phyloP scores from a whole-genome alignment of 179 eudicot species.

The Amaranthus tricolor region DNA sequence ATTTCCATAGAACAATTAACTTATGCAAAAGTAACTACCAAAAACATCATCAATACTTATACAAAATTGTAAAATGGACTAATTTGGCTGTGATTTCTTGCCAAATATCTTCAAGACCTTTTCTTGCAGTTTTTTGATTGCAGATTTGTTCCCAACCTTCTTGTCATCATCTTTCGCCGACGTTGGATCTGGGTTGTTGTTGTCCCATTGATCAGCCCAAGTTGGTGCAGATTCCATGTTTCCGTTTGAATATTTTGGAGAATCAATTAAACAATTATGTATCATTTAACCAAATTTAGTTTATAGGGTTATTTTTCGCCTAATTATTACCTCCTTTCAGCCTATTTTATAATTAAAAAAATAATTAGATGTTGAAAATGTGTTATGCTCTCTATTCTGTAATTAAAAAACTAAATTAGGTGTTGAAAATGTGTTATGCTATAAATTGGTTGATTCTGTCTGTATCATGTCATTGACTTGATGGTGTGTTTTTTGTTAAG shows the following conservation, averaged over 20 bases:
- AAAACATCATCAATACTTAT: background rate
- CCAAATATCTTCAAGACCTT: constrained; percentile 30
- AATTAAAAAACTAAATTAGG: too few relatives aligned
- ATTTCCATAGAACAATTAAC: background rate
- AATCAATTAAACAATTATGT: background rate
- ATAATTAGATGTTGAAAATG: too few relatives aligned
- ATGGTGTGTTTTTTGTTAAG: too few relatives aligned
- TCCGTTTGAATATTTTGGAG: background rate
- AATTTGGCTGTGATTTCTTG: constrained; percentile 10
- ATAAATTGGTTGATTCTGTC: constrained; percentile 4
- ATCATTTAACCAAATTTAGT: constrained; percentile 17
- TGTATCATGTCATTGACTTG: background rate
- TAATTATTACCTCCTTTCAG: too few relatives aligned
- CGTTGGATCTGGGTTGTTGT: constrained; percentile 21
- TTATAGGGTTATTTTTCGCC: constrained; percentile 8
- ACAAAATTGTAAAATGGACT: background rate
- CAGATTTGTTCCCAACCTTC: constrained; percentile 27
- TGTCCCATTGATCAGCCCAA: constrained; percentile 38
- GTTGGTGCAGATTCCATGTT: constrained; percentile 34
- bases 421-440: background rate
- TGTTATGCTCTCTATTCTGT: background rate
- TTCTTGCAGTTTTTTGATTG: constrained; percentile 20
- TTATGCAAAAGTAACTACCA: background rate
- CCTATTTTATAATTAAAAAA: too few relatives aligned
- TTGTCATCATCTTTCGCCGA: constrained; percentile 17